These are phyloP conservation scores for Saussurea involucrata DNA, from an alignment of 129 eudicot genomes.

Conservation along the genomic window DNA sequence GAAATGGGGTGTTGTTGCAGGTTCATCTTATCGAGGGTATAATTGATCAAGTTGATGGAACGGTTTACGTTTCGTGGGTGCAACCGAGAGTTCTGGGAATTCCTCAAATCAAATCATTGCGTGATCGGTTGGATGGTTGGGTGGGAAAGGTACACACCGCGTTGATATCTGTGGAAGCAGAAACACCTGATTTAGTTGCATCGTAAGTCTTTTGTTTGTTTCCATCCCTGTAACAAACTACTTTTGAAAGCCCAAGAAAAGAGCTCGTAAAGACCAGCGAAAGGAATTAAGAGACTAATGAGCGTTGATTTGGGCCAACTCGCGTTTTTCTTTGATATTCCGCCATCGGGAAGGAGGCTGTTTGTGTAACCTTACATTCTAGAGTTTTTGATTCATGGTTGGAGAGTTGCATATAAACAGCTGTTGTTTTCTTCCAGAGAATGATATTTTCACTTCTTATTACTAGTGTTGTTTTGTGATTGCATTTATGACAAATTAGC, in stretches of 20 bases:
- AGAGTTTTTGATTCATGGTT: constrained; percentile 9
- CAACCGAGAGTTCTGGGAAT: constrained; percentile 94
- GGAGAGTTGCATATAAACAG: constrained; percentile 15
- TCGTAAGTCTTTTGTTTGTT: constrained; percentile 12
- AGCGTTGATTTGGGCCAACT: constrained; percentile 1
- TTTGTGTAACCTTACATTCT: constrained; percentile 12
- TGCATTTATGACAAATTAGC: background rate
- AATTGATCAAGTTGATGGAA: constrained; percentile 92
- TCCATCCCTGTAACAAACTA: constrained; percentile 22
- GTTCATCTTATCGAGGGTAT: constrained; percentile 95
- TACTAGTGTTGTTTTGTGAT: background rate
- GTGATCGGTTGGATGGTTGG: constrained; percentile 87
- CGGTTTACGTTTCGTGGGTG: constrained; percentile 92
- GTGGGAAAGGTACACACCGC: constrained; percentile 89
- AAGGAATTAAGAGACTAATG: constrained; percentile 10
- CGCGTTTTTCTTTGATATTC: background rate
- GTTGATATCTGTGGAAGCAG: constrained; percentile 84
- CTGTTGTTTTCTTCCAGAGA: constrained; percentile 1
- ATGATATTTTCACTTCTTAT: background rate
- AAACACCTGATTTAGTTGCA: constrained; percentile 66
- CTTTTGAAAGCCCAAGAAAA: background rate
- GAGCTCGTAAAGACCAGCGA: background rate
- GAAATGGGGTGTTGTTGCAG: constrained; percentile 30
- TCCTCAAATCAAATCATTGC: constrained; percentile 73
- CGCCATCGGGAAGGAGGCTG: constrained; percentile 2